Base-by-base conservation (phyloP, 2,329 filamentous ascomycete species). In the Microsporum ferrugineum region DNA sequence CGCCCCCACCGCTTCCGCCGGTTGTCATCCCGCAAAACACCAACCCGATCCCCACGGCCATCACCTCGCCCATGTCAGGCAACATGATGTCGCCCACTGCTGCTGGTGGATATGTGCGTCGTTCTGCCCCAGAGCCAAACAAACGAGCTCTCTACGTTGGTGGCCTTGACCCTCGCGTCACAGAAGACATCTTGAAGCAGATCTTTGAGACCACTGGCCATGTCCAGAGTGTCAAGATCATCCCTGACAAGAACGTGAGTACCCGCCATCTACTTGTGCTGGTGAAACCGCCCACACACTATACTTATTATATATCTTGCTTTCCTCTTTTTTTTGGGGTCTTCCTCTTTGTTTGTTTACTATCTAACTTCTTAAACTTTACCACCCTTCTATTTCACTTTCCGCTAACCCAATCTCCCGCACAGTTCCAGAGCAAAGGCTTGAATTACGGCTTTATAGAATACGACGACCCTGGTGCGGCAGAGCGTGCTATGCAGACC, bases 361-460 rank as follows among this genome's bases (percentile, higher is more conserved):
- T 38, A 12, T 7, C 17, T 23, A 17, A 23, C 34, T 33, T 23
- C 39, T 8, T 41, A 39, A 17, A 38, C 55, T 57, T 38, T 57
- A 6, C 34, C 58, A 33, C 23, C 38, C 36, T 12, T 49, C 2
- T 58, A 55, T 56, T 38, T 53, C 59, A 53, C 43, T 34, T 47
- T 41, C 27, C 53, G 39, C 55, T 57, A 41, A 57, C 55, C 55
- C 23, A 33, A n/a, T 12, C 33, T 8, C 33, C 38, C 33, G 38
- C 12, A 23, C 55, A 57, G 55, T 74, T 81, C 67, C 77, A 95
- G 84, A 88, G 87, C 68, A 96, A 97, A 82, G 94, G 94, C 56
- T 95, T 90, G 81, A 99, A 99, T 80, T 99, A 99, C 77, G 94
- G 94, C 29, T 99, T 99, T 72, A 88, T 99, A 66, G 94, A 99